Percentiles rank a stretch among this genome's conserved stretches.
Evolutionary conservation across 2,329 filamentous ascomycete genomes (phyloP).

Genomic region (Colletotrichum falcatum): DNA sequence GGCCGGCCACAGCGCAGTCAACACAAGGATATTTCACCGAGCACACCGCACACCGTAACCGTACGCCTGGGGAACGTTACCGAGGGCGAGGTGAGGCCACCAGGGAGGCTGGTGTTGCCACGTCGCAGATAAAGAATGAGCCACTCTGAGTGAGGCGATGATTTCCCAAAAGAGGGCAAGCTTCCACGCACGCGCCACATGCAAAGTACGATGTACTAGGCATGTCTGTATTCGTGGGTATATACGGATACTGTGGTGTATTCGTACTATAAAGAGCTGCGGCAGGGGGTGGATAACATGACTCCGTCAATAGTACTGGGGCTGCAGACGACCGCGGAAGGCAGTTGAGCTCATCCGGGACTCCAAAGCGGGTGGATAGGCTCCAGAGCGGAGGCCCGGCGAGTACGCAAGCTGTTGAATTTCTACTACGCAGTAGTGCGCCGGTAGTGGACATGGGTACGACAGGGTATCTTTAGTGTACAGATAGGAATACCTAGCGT

Average conservation of each 20-base stretch:
- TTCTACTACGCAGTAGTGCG: too few relatives aligned
- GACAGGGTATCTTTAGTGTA: not conserved
- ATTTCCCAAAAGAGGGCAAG: not conserved
- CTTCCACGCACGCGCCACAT: not conserved
- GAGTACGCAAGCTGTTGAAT: not conserved
- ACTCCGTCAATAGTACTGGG: slow-evolving; percentile 13
- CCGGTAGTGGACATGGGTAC: not conserved
- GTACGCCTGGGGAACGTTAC: slow-evolving; percentile 5
- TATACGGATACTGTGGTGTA: too few relatives aligned
- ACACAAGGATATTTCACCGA: slow-evolving; percentile 23
- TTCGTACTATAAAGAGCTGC: not conserved
- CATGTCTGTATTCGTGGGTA: too few relatives aligned
- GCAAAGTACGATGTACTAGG: too few relatives aligned
- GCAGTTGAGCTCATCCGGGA: slow-evolving; percentile 15
- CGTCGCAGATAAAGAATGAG: not conserved
- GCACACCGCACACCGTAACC: slow-evolving; percentile 12
- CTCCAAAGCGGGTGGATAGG: slow-evolving; percentile 5
- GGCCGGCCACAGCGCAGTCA: not conserved
- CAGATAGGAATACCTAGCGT: not conserved
- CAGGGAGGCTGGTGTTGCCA: not conserved
- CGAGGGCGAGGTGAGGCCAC: slow-evolving; percentile 9
- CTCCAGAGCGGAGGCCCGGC: not conserved
- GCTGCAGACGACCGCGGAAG: slow-evolving; percentile 28
- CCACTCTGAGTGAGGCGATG: not conserved
- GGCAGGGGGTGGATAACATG: not conserved